phyloP scores from a whole-genome alignment of 768 basidiomycete species.

The Leucocoprinus birnbaumii region DNA sequence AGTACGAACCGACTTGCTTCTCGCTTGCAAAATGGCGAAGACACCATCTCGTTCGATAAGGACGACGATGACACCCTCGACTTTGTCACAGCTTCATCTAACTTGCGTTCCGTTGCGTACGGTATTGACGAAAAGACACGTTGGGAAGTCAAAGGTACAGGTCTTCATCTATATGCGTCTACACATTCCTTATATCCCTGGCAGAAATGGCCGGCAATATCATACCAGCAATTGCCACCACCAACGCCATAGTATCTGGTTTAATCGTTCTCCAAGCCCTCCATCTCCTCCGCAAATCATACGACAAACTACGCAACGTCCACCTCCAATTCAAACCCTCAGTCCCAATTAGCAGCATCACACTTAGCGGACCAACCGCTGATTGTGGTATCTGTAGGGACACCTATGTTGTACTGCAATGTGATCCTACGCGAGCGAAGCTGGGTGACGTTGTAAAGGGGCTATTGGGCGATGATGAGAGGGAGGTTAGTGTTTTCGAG shows the following conservation, averaged over 20 bases:
- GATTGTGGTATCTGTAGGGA: slow-evolving; percentile 86
- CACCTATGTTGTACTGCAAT: slow-evolving; percentile 69
- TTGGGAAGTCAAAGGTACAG: slow-evolving; percentile 93
- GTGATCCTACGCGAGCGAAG: slow-evolving; percentile 67
- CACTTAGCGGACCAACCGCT: slow-evolving; percentile 66
- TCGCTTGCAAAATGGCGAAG: slow-evolving; percentile 63
- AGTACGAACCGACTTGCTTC: slow-evolving; percentile 81
- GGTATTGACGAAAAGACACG: slow-evolving; percentile 86
- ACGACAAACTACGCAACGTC: slow-evolving; percentile 65
- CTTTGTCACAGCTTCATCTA: slow-evolving; percentile 94
- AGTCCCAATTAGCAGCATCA: slow-evolving; percentile 73
- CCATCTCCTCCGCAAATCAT: slow-evolving; percentile 70
- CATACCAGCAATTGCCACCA: slow-evolving; percentile 98
- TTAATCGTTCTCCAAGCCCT: slow-evolving; percentile 92
- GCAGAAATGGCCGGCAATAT: slow-evolving; percentile 99
- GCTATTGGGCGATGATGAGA: slow-evolving; percentile 55
- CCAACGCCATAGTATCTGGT: slow-evolving; percentile 96
- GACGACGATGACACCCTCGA: slow-evolving; percentile 97
- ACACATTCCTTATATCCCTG: neutral
- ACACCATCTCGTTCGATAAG: slow-evolving; percentile 89
- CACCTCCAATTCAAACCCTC: slow-evolving; percentile 76
- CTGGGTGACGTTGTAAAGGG: slow-evolving; percentile 73
- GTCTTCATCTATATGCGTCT: neutral
- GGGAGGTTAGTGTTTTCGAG: slow-evolving; percentile 81
- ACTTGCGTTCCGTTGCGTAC: slow-evolving; percentile 88